Evolutionary conservation across 768 basidiomycete species (phyloP), one percentile per base, ranked within the genome.

Genomic region (Kwoniella sp.): DNA sequence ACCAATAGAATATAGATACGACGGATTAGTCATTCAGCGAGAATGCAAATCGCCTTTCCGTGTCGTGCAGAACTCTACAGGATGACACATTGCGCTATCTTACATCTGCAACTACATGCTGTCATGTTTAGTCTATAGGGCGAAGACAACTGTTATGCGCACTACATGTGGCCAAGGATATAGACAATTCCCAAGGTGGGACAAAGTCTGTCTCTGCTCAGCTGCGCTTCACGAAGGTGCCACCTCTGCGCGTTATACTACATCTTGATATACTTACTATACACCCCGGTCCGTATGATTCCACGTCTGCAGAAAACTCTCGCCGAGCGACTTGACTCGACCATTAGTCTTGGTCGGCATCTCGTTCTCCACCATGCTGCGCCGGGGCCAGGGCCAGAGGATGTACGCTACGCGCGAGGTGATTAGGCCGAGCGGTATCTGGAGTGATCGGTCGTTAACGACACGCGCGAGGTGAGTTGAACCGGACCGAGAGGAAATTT

Each of bases 341-440:
- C 73, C 74, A 62, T 75, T 75, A 0, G 72, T 63, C 30, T 77
- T 74, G n/a, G 67, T 74, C 22, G 65, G 60, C 13, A 60, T 58
- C 31, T 67, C 69, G 29, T 58, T 63, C 37, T 59, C 61, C 2
- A 81, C 75, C 8, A 68, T 22, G 22, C 79, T 75, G 13, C 61
- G 56, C 17, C 81, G 72, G 2, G 61, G 58, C 60, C 71, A 68
- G 4, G 81, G 81, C 78, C 78, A 82, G 37, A 80, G 47, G 12
- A 82, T 71, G 45, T 72, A 71, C 13, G 77, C 64, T 8, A 82
- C 80, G 30, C 72, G 50, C 8, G 75, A 68, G 11, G 75, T 79
- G 65, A 82, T 74, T 2, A 82, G 69, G 0, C 74, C 80, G 7
- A 81, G 69, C 0, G 81, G 79, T 29, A 80, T 68, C 76, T 76